Evolutionary conservation across 805 yeast genomes (phyloP).

Genomic region (Suhomyces canberraensis): DNA sequence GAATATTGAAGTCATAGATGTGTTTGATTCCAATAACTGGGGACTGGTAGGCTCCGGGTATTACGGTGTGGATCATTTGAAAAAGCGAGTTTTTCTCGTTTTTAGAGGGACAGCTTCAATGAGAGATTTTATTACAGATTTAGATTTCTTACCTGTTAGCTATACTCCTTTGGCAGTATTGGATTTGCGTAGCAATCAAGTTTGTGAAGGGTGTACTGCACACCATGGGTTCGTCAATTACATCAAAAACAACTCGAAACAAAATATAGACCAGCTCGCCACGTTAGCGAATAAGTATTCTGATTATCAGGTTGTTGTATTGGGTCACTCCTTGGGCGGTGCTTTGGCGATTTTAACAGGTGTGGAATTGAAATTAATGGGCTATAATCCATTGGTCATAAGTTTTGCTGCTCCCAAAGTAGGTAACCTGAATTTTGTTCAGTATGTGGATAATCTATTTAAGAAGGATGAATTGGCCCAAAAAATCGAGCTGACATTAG

Average conservation of each 20-base stretch:
- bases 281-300: slow-evolving; percentile 36
- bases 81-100: slow-evolving; percentile 43
- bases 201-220: slow-evolving; percentile 52
- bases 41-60: slow-evolving; percentile 54
- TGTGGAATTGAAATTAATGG: slow-evolving; percentile 54
- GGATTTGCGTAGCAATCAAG: background rate
- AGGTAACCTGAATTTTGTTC: slow-evolving; percentile 50
- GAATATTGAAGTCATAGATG: slow-evolving; percentile 34
- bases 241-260: slow-evolving; percentile 11
- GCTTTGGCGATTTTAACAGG: slow-evolving; percentile 65
- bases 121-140: slow-evolving; percentile 62
- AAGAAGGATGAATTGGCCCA: slow-evolving; percentile 28
- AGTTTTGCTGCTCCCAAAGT: slow-evolving; percentile 65
- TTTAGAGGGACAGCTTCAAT: slow-evolving; percentile 64
- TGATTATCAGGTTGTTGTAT: slow-evolving; percentile 48
- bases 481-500: slow-evolving; percentile 18
- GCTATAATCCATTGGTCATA: slow-evolving; percentile 51
- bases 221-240: slow-evolving; percentile 64
- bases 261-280: slow-evolving; percentile 26
- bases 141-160: slow-evolving; percentile 43
- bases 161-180: slow-evolving; percentile 41
- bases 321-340: slow-evolving; percentile 80
- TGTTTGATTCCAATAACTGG: slow-evolving; percentile 39
- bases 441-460: slow-evolving; percentile 52
- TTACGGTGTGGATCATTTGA: slow-evolving; percentile 47